A percentile compares a stretch with the other conserved stretches of the same genome.
Conservation (phyloP, 2,329 filamentous ascomycete species). For the Talaromyces islandicus region DNA sequence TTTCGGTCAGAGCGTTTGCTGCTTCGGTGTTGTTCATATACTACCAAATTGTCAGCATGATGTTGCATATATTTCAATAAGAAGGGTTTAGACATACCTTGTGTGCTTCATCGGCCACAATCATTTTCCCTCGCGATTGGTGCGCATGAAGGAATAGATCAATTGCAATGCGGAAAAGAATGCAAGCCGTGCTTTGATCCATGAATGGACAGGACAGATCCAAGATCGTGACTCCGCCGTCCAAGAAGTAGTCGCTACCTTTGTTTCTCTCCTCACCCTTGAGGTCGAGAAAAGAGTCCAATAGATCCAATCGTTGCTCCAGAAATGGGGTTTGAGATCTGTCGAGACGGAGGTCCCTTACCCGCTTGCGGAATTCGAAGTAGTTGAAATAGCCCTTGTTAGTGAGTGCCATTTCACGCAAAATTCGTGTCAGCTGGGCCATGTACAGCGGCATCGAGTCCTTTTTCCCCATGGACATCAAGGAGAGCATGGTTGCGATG, state of each 20-base stretch:
- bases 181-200: constrained; percentile 60
- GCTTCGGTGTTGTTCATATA: constrained; percentile 55
- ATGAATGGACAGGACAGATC: constrained; percentile 70
- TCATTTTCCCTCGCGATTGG: constrained; percentile 47
- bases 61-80: not conserved
- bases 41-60: constrained; percentile 19
- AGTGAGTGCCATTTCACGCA: constrained; percentile 21
- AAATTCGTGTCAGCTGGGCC: constrained; percentile 16
- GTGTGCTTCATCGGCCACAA: constrained; percentile 73
- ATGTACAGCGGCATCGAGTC: constrained; percentile 18
- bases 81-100: constrained; percentile 44
- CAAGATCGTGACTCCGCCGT: constrained; percentile 52
- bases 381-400: constrained; percentile 16
- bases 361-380: constrained; percentile 15
- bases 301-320: constrained; percentile 18
- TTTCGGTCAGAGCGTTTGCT: constrained; percentile 52
- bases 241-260: constrained; percentile 9
- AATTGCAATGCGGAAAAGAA: constrained; percentile 67
- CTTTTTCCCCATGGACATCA: constrained; percentile 20
- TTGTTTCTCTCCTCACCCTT: constrained; percentile 7
- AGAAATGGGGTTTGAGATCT: constrained; percentile 14
- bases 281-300: constrained; percentile 19
- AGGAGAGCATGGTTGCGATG: constrained; percentile 18
- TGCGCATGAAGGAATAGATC: constrained; percentile 58
- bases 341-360: constrained; percentile 12